A percentile compares a stretch with the other conserved stretches of the same genome.
Conservation (phyloP, 78 protist genomes). For the Speleostelium caveatum region DNA sequence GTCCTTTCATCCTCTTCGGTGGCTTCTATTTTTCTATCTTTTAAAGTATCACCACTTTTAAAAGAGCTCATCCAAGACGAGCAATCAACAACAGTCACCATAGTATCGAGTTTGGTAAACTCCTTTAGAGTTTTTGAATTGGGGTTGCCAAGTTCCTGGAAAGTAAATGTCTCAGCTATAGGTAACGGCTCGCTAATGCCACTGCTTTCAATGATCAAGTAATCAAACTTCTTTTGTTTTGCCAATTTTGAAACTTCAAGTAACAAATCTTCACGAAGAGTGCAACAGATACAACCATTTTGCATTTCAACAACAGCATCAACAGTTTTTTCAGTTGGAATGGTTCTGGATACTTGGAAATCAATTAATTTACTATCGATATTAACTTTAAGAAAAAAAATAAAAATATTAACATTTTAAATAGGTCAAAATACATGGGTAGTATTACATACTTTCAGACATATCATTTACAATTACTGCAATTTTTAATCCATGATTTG, state of each 20-base stretch:
- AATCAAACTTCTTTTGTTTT: constrained; percentile 60
- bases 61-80: constrained; percentile 44
- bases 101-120: constrained; percentile 66
- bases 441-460: constrained; percentile 67
- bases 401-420: not conserved
- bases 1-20: constrained; percentile 68
- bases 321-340: constrained; percentile 25
- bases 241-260: constrained; percentile 77
- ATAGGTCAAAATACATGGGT: not conserved
- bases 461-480: constrained; percentile 82
- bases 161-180: constrained; percentile 94
- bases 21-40: constrained; percentile 43
- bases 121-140: constrained; percentile 9
- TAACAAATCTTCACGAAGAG: constrained; percentile 93
- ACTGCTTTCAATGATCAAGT: constrained; percentile 55
- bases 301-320: constrained; percentile 89
- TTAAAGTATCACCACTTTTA: constrained; percentile 10
- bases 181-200: constrained; percentile 94
- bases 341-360: constrained; percentile 19
- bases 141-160: constrained; percentile 44
- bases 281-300: constrained; percentile 98
- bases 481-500: constrained; percentile 52
- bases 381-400: constrained; percentile 76
- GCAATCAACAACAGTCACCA: constrained; percentile 80
- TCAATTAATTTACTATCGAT: constrained; percentile 90